Conservation (phyloP, 208 protist species). For the Acanthamoeba triangularis region DNA sequence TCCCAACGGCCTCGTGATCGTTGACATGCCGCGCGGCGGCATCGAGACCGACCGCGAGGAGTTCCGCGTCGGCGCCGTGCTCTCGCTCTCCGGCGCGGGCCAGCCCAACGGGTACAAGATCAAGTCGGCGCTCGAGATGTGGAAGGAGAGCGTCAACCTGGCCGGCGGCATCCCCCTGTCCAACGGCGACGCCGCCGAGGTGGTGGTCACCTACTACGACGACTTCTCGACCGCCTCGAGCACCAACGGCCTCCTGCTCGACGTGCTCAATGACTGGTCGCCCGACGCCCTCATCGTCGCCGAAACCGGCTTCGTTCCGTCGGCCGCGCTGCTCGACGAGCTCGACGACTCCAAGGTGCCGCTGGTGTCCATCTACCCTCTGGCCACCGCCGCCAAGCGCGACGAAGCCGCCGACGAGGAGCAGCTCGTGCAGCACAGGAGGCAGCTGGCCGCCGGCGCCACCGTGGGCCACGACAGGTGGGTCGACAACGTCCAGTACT, state of each 20-base stretch:
- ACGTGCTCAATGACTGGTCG: constrained; percentile 2
- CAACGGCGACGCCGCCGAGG: constrained; percentile 18
- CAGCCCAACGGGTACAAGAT: constrained; percentile 65
- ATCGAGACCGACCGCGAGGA: constrained; percentile 13
- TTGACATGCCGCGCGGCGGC: background rate
- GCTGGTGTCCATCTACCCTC: background rate
- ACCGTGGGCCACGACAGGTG: constrained; percentile 56
- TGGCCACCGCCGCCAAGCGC: constrained; percentile 5
- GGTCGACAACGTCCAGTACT: background rate
- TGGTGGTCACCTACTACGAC: constrained; percentile 1
- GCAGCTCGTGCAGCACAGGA: background rate
- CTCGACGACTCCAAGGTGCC: background rate
- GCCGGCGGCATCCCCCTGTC: constrained; percentile 5
- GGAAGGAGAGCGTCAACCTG: constrained; percentile 11
- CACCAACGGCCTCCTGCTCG: constrained; percentile 21
- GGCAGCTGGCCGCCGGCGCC: background rate
- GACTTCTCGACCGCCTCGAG: constrained; percentile 4
- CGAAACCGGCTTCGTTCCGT: constrained; percentile 35
- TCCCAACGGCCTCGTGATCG: constrained; percentile 17
- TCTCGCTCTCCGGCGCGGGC: constrained; percentile 30
- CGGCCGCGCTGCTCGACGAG: background rate
- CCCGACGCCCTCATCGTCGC: constrained; percentile 32
- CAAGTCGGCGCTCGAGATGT: constrained; percentile 36
- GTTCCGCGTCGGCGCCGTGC: constrained; percentile 35
- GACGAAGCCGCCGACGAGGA: background rate